A percentile compares a stretch with the other conserved stretches of the same genome.
phyloP scores from a whole-genome alignment of 805 yeast species.

The Diddensiella caesifluorescens region DNA sequence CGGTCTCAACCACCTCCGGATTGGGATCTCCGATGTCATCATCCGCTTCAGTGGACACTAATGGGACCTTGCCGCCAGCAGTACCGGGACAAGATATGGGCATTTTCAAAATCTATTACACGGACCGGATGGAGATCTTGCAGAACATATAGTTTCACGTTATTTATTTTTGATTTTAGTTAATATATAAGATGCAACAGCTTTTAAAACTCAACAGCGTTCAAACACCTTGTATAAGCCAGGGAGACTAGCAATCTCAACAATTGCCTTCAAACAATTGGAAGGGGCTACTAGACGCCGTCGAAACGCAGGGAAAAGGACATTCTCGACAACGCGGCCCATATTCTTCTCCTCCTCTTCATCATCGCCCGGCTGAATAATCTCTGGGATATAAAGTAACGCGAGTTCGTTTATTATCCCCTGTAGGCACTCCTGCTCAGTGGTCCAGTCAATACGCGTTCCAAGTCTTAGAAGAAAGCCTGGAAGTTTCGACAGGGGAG shows the following conservation, averaged over 20 bases:
- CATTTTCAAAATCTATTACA: constrained; percentile 20
- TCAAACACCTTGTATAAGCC: constrained; percentile 90
- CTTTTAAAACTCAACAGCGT: too few species aligned
- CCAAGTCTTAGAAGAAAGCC: constrained; percentile 61
- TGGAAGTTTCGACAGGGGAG: constrained; percentile 60
- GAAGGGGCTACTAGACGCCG: constrained; percentile 60
- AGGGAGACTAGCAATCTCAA: constrained; percentile 87
- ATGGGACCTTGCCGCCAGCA: background rate
- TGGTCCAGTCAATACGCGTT: constrained; percentile 52
- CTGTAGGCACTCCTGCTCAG: constrained; percentile 63
- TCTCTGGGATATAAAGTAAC: constrained; percentile 63
- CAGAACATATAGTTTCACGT: constrained; percentile 9
- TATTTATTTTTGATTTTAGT: background rate
- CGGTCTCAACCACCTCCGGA: background rate
- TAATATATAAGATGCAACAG: too few species aligned
- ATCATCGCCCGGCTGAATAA: constrained; percentile 33
- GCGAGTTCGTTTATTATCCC: constrained; percentile 68
- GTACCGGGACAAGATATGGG: constrained; percentile 8
- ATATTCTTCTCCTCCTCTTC: constrained; percentile 24
- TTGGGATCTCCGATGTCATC: constrained; percentile 2
- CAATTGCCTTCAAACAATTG: constrained; percentile 46
- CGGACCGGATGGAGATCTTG: constrained; percentile 24
- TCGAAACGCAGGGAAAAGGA: constrained; percentile 61
- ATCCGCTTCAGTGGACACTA: background rate
- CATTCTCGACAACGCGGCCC: constrained; percentile 46